phyloP scores from a whole-genome alignment of 495 filamentous ascomycete genomes.

The Neurospora tetraspora region DNA sequence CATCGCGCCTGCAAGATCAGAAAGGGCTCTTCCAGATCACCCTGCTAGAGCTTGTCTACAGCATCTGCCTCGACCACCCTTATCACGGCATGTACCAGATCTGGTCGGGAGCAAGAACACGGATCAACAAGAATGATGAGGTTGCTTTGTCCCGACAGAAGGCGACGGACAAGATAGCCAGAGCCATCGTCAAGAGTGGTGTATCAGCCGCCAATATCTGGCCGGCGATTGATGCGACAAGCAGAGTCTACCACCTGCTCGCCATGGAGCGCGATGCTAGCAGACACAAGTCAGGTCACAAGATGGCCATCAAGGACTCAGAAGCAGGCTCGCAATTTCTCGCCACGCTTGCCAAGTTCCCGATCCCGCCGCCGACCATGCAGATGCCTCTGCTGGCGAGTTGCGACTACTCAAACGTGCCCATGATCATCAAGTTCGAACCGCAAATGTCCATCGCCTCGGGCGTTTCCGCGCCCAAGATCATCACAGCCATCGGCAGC shows the following conservation, averaged over 20 bases:
- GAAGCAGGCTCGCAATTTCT: slow-evolving; percentile 46
- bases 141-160: slow-evolving; percentile 57
- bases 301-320: slow-evolving; percentile 50
- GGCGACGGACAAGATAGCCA: slow-evolving; percentile 59
- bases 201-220: slow-evolving; percentile 43
- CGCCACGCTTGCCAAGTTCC: slow-evolving; percentile 42
- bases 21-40: slow-evolving; percentile 60
- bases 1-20: slow-evolving; percentile 72
- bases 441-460: slow-evolving; percentile 72
- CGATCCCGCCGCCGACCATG: slow-evolving; percentile 86
- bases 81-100: slow-evolving; percentile 97
- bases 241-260: slow-evolving; percentile 61
- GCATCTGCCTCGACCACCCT: slow-evolving; percentile 84
- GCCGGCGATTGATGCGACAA: slow-evolving; percentile 59
- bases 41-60: slow-evolving; percentile 58
- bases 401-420: slow-evolving; percentile 63
- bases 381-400: slow-evolving; percentile 63
- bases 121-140: slow-evolving; percentile 56
- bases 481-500: slow-evolving; percentile 65
- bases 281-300: slow-evolving; percentile 54
- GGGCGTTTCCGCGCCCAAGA: slow-evolving; percentile 85
- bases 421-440: slow-evolving; percentile 57
- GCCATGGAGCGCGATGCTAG: slow-evolving; percentile 54
- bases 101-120: slow-evolving; percentile 64
- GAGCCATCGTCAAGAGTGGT: slow-evolving; percentile 37